Evolutionary conservation across 306 rosid genomes (phyloP).

Genomic region (Fragaria ananassa): DNA sequence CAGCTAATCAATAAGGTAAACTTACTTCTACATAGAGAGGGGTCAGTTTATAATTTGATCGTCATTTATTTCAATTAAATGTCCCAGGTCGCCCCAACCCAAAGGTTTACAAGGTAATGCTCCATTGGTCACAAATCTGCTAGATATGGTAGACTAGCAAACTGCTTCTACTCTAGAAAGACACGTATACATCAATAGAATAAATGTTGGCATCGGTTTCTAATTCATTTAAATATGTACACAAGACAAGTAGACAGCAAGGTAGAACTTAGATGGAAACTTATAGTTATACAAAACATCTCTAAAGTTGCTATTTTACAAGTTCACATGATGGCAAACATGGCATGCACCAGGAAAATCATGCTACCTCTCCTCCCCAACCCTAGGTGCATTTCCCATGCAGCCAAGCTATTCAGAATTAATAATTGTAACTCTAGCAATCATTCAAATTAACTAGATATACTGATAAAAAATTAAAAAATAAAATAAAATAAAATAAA

Average conservation of each 20-base stretch:
- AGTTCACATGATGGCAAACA: not conserved
- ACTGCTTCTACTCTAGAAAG: not conserved
- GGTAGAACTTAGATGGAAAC: not conserved
- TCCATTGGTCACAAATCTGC: not conserved
- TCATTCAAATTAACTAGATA: not conserved
- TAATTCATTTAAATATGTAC: not conserved
- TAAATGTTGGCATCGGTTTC: not conserved
- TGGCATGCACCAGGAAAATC: not conserved
- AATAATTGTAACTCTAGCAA: not conserved
- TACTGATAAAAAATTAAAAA: not conserved
- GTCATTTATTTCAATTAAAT: not conserved
- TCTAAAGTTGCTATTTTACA: not conserved
- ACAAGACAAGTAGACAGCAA: not conserved
- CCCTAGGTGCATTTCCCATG: not conserved
- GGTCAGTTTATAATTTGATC: not conserved
- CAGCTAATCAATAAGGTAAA: not conserved
- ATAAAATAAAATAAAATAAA: too few relatives aligned
- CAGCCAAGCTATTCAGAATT: not conserved
- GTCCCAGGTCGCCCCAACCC: not conserved
- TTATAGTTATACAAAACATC: not conserved
- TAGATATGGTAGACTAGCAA: not conserved
- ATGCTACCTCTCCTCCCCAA: not conserved
- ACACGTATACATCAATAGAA: not conserved
- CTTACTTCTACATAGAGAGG: not conserved
- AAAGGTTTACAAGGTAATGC: not conserved